Evolutionary conservation across 768 basidiomycete genomes (phyloP).

Genomic region (Lentinula sp.): DNA sequence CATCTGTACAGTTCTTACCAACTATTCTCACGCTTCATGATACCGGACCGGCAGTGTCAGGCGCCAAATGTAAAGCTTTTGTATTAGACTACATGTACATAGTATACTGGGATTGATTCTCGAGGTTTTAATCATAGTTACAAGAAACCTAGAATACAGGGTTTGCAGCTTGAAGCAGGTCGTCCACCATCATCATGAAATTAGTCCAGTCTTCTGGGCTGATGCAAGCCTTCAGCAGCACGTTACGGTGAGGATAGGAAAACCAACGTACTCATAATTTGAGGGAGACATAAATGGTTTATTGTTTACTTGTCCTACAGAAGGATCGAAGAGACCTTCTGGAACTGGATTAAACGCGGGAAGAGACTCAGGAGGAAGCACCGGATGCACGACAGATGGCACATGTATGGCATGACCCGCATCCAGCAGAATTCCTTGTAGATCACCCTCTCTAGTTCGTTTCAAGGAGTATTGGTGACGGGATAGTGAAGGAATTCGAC

Average conservation of each 20-base stretch:
- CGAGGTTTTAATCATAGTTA: too few species aligned
- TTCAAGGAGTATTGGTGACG: neutral
- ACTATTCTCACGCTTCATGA: neutral
- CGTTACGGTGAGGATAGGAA: neutral
- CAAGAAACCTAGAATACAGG: neutral
- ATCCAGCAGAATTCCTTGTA: neutral
- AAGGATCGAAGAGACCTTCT: neutral
- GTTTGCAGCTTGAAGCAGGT: neutral
- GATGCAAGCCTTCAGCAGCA: neutral
- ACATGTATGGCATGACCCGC: neutral
- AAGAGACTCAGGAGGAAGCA: neutral
- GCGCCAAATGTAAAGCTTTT: too few species aligned
- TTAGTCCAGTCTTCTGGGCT: conserved; percentile 1
- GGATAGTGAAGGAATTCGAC: neutral
- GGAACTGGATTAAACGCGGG: neutral
- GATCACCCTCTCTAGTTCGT: neutral
- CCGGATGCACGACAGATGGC: neutral
- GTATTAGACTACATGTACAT: too few species aligned
- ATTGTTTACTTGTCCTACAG: neutral
- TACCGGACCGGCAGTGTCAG: neutral
- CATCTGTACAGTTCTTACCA: neutral
- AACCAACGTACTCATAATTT: neutral
- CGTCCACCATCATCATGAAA: conserved; percentile 1
- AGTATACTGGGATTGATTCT: too few species aligned
- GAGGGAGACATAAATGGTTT: neutral